phyloP scores from a whole-genome alignment of 345 rosid species.

The Angophora floribunda region DNA sequence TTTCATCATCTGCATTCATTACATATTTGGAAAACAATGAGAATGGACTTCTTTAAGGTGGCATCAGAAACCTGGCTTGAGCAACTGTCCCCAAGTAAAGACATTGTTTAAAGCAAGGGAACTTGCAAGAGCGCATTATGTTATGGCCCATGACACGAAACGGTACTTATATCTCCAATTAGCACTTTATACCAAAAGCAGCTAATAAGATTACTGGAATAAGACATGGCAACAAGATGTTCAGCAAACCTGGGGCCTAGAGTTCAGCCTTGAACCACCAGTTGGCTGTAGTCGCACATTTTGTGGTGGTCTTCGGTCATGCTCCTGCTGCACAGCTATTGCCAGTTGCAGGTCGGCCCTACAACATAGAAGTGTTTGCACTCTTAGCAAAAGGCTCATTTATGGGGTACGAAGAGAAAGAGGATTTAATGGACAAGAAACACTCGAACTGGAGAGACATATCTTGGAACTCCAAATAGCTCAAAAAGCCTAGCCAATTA shows the following conservation, averaged over 20 bases:
- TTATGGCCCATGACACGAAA: background rate
- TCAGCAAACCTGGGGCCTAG: conserved; percentile 63
- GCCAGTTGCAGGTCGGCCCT: conserved; percentile 91
- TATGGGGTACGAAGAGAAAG: background rate
- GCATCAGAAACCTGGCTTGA: background rate
- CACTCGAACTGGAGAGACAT: background rate
- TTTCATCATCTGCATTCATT: background rate
- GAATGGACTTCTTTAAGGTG: background rate
- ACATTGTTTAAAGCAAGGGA: background rate
- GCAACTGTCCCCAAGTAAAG: background rate
- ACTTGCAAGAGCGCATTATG: background rate
- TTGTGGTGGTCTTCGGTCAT: conserved; percentile 79
- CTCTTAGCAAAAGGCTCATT: background rate
- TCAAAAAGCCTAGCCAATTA: background rate
- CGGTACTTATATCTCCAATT: background rate
- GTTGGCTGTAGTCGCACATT: conserved; percentile 39
- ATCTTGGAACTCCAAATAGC: background rate
- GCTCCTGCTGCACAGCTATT: conserved; percentile 87
- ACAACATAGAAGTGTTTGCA: conserved; percentile 5
- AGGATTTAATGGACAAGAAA: background rate
- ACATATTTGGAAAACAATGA: background rate
- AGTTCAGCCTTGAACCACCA: conserved; percentile 45
- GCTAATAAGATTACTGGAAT: background rate
- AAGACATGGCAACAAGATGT: background rate
- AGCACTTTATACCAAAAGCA: background rate